Evolutionary conservation across 2,329 filamentous ascomycete genomes (phyloP).

Genomic region (Fusarium nodosum): DNA sequence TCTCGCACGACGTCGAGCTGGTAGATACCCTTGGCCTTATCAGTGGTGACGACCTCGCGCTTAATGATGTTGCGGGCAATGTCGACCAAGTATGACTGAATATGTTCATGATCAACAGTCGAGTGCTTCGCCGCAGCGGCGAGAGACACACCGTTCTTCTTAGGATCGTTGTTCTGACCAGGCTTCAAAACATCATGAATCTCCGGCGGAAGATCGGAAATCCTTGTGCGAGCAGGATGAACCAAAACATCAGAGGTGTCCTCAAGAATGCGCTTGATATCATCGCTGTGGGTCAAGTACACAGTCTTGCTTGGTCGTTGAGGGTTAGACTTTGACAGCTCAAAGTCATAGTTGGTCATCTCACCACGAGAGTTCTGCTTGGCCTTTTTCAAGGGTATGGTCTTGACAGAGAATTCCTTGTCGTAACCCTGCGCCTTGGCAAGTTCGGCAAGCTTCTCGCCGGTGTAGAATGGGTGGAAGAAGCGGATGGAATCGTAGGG

Average conservation of each 20-base stretch:
- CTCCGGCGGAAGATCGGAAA: constrained; percentile 1
- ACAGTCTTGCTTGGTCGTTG: constrained; percentile 6
- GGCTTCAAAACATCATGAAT: constrained; percentile 8
- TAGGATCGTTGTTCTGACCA: background rate
- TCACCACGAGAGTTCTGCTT: constrained; percentile 12
- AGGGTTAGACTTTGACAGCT: constrained; percentile 4
- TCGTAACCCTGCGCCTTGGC: constrained; percentile 34
- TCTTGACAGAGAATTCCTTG: constrained; percentile 5
- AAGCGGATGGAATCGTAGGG: constrained; percentile 38
- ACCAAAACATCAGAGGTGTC: constrained; percentile 8
- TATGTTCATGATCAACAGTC: background rate
- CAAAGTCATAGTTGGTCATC: constrained; percentile 2
- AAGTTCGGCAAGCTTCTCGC: constrained; percentile 33
- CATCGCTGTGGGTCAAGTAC: background rate
- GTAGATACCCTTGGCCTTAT: constrained; percentile 1
- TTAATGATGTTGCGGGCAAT: constrained; percentile 2
- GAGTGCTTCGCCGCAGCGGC: background rate
- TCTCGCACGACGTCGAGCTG: constrained; percentile 43
- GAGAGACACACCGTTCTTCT: background rate
- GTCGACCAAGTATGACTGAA: background rate
- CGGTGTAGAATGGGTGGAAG: constrained; percentile 45
- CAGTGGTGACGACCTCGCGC: background rate
- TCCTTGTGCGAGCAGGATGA: constrained; percentile 10
- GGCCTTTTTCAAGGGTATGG: background rate
- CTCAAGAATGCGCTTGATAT: constrained; percentile 3